phyloP scores from a whole-genome alignment of 148 eudicot species.

The Salicornia ramosissima region DNA sequence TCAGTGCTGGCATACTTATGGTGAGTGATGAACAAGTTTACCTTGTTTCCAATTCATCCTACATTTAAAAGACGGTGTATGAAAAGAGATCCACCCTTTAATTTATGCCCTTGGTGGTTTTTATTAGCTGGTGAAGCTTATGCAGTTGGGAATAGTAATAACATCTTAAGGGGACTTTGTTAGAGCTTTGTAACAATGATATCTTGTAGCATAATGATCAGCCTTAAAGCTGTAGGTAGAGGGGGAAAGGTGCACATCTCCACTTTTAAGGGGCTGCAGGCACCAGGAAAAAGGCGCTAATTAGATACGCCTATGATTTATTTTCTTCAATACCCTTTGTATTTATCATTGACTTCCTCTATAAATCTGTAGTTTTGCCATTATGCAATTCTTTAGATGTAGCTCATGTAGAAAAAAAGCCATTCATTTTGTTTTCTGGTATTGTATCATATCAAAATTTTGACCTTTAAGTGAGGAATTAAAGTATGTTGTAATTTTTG shows the following conservation, averaged over 20 bases:
- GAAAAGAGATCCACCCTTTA: background rate
- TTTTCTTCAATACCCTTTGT: constrained; percentile 3
- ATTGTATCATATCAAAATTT: constrained; percentile 23
- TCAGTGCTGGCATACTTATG: background rate
- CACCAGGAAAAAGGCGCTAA: background rate
- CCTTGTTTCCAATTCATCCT: background rate
- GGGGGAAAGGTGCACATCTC: constrained; percentile 21
- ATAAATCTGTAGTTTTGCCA: constrained; percentile 25
- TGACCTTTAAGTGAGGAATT: background rate
- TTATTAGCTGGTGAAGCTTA: constrained; percentile 10
- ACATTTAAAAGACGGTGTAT: background rate
- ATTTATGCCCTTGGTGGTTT: background rate
- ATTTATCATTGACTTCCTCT: constrained; percentile 17
- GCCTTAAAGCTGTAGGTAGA: constrained; percentile 13
- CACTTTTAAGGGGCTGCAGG: constrained; percentile 33
- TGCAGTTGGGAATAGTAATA: constrained; percentile 9
- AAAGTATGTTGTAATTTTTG: constrained; percentile 6
- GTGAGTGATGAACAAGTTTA: constrained; percentile 1
- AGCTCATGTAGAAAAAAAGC: background rate
- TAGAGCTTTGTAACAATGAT: constrained; percentile 23
- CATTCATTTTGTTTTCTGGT: background rate
- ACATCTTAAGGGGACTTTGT: constrained; percentile 4
- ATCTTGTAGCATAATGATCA: constrained; percentile 20
- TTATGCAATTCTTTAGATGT: background rate
- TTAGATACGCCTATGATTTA: background rate